These are phyloP conservation scores for Venturia oleaginea DNA, from an alignment of 2,329 filamentous ascomycete genomes.

Conservation along the genomic window DNA sequence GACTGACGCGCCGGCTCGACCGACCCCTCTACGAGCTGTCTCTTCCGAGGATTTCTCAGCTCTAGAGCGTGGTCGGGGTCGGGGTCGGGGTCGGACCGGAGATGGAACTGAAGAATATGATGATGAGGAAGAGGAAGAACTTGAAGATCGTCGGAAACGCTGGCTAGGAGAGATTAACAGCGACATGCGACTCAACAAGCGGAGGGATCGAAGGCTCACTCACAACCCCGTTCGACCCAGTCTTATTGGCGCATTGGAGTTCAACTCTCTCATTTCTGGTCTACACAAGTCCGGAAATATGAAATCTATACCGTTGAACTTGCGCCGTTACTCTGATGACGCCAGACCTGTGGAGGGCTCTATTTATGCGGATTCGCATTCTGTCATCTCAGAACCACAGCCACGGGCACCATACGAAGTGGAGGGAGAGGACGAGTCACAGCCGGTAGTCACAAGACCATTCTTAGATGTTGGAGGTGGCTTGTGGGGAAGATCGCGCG, in stretches of 20 bases:
- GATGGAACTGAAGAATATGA: slow-evolving; percentile 43
- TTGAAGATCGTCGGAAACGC: slow-evolving; percentile 53
- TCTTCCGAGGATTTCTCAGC: slow-evolving; percentile 57
- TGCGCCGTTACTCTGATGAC: slow-evolving; percentile 62
- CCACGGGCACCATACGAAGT: slow-evolving; percentile 18
- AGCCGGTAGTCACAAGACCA: not conserved
- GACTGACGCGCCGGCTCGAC: slow-evolving; percentile 30
- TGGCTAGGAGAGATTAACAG: slow-evolving; percentile 74
- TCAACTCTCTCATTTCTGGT: slow-evolving; percentile 81
- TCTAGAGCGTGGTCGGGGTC: slow-evolving; percentile 49
- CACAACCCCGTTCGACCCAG: slow-evolving; percentile 85
- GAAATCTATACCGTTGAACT: slow-evolving; percentile 58
- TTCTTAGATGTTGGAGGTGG: slow-evolving; percentile 23
- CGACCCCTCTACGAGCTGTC: slow-evolving; percentile 35
- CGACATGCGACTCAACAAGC: slow-evolving; percentile 81
- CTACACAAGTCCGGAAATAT: slow-evolving; percentile 74
- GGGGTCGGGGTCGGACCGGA: slow-evolving; percentile 46
- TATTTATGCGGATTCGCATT: slow-evolving; percentile 30
- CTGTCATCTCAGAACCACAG: slow-evolving; percentile 40
- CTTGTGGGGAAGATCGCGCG: slow-evolving; percentile 33
- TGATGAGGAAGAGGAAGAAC: slow-evolving; percentile 47
- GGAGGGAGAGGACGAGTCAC: not conserved
- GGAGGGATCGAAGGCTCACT: slow-evolving; percentile 59
- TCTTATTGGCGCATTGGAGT: slow-evolving; percentile 86
- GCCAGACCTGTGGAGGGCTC: slow-evolving; percentile 26